Evolutionary conservation across 129 eudicot genomes (phyloP).

Genomic region (Pulicaria dysenterica): DNA sequence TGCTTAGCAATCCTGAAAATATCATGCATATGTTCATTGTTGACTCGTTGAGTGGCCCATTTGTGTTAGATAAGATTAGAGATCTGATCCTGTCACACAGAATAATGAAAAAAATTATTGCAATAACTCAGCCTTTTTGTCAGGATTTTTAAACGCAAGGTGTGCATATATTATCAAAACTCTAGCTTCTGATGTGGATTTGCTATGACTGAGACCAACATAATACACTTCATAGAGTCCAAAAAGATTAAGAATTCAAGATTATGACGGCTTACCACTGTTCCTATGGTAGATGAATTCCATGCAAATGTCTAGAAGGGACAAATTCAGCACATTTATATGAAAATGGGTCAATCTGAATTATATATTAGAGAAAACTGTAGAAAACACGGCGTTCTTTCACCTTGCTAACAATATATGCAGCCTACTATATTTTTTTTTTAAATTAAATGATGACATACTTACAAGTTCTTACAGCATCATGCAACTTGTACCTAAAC

Average conservation of each 20-base stretch:
- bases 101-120: conserved; percentile 14
- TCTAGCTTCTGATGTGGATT: conserved; percentile 8
- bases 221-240: neutral
- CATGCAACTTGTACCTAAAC: too few relatives aligned
- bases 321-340: neutral
- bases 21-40: conserved; percentile 14
- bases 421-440: too few relatives aligned
- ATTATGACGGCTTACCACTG: neutral
- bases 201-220: conserved; percentile 4
- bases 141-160: conserved; percentile 26
- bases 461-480: too few relatives aligned
- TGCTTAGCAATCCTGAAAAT: conserved; percentile 2
- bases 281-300: neutral
- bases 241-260: conserved; percentile 5
- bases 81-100: conserved; percentile 14
- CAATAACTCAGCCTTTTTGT: conserved; percentile 14
- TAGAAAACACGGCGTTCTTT: too few relatives aligned
- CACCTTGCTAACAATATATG: too few relatives aligned
- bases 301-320: neutral
- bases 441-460: too few relatives aligned
- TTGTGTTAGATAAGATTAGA: conserved; percentile 21
- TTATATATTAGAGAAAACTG: neutral
- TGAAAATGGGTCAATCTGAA: neutral
- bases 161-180: conserved; percentile 18
- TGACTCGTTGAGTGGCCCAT: conserved; percentile 23